Evolutionary conservation across 1,284 basidiomycete species (phyloP).

Genomic region (Puccinia coronata): DNA sequence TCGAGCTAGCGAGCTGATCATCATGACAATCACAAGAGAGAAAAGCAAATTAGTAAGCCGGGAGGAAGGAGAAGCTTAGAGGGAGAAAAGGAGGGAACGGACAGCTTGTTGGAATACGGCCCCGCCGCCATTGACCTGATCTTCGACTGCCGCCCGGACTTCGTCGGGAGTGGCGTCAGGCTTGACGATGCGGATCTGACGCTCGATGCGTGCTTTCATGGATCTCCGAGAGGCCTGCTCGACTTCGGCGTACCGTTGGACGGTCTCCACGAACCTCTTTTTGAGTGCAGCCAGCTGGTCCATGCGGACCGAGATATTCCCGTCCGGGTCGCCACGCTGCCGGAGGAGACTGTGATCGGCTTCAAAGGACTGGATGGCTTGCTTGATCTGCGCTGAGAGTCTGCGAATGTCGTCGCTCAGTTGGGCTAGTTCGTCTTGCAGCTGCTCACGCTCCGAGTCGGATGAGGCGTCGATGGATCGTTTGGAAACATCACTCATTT

Average conservation of each 20-base stretch:
- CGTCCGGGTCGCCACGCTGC: constrained; percentile 40
- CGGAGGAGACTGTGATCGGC: constrained; percentile 24
- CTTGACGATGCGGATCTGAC: constrained; percentile 59
- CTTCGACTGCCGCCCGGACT: constrained; percentile 58
- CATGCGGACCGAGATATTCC: constrained; percentile 22
- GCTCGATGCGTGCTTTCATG: constrained; percentile 54
- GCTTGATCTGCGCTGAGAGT: constrained; percentile 21
- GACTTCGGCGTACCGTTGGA: constrained; percentile 60
- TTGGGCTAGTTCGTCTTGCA: not conserved
- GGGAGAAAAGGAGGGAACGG: not conserved
- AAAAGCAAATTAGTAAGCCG: constrained; percentile 54
- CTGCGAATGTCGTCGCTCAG: constrained; percentile 30
- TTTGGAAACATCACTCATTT: constrained; percentile 21
- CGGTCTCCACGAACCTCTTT: constrained; percentile 61
- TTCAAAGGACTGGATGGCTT: constrained; percentile 37
- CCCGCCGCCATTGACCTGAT: constrained; percentile 54
- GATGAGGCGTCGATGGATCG: constrained; percentile 24
- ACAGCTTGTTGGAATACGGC: constrained; percentile 49
- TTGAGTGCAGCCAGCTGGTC: constrained; percentile 67
- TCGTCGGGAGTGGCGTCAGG: constrained; percentile 59
- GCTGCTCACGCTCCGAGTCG: not conserved
- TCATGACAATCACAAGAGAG: too few species aligned
- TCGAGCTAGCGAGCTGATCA: constrained; percentile 56
- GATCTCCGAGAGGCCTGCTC: constrained; percentile 31
- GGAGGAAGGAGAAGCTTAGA: not conserved